Evolutionary conservation across 345 rosid genomes (phyloP).

Genomic region (Gossypium thurberi): DNA sequence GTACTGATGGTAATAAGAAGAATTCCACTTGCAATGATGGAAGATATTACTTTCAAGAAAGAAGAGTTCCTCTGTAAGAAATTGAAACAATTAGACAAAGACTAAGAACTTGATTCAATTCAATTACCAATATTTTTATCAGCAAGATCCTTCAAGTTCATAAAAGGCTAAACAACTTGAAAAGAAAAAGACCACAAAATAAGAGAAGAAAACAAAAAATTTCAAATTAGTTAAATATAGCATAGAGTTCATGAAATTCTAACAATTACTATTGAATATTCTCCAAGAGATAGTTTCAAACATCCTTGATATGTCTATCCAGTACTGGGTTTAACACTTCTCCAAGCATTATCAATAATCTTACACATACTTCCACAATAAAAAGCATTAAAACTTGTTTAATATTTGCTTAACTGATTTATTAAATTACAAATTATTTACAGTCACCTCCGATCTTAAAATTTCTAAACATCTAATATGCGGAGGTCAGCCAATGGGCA

Average conservation of each 20-base stretch:
- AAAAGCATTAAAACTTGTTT: constrained; percentile 1
- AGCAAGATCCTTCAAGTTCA: background rate
- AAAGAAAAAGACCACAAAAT: background rate
- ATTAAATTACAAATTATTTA: background rate
- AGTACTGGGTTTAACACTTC: background rate
- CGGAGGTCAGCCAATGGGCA: background rate
- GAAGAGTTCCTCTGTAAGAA: constrained; percentile 51
- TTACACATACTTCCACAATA: background rate
- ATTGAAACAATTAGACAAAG: constrained; percentile 10
- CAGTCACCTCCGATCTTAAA: background rate
- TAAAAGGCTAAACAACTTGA: background rate
- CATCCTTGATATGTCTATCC: background rate
- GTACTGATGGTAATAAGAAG: constrained; percentile 41
- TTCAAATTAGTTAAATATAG: background rate
- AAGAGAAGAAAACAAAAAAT: background rate
- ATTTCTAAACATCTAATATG: background rate
- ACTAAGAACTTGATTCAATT: background rate
- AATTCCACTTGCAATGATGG: constrained; percentile 60
- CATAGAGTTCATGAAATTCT: background rate
- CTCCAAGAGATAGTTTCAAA: background rate
- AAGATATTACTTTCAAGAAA: constrained; percentile 43
- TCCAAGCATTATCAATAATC: background rate
- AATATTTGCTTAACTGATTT: background rate
- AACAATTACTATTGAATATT: background rate
- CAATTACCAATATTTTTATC: background rate